These are phyloP conservation scores for Pterocarpus macrocarpus DNA, from an alignment of 306 rosid species.

Conservation along the genomic window DNA sequence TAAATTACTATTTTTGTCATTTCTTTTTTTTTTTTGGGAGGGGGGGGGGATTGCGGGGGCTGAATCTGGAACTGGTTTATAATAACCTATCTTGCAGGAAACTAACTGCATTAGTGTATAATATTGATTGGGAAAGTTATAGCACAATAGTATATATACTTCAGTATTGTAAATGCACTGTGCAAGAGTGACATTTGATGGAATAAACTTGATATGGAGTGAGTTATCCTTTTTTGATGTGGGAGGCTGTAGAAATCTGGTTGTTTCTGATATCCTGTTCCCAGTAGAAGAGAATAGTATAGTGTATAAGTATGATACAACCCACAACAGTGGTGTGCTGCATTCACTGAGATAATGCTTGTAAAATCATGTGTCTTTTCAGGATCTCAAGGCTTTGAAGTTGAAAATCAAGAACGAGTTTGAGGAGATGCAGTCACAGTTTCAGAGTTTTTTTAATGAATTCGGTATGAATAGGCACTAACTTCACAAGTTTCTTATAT, in stretches of 20 bases:
- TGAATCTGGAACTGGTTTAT: background rate
- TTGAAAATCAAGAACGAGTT: slow-evolving; percentile 70
- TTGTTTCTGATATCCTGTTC: slow-evolving; percentile 16
- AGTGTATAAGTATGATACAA: background rate
- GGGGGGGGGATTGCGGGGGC: background rate
- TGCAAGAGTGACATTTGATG: no score
- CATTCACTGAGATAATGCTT: background rate
- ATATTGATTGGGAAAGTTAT: background rate
- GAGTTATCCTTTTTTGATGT: background rate
- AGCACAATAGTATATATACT: background rate
- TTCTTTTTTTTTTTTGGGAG: background rate
- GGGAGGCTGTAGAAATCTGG: background rate
- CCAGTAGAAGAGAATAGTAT: background rate
- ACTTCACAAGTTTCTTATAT: slow-evolving; percentile 30
- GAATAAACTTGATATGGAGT: background rate
- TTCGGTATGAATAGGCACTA: slow-evolving; percentile 65
- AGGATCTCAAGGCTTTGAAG: slow-evolving; percentile 82
- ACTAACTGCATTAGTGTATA: background rate
- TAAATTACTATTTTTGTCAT: background rate
- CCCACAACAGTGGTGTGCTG: background rate
- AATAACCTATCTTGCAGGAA: background rate
- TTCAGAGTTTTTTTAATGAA: slow-evolving; percentile 65
- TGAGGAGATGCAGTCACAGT: slow-evolving; percentile 68
- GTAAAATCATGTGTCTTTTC: slow-evolving; percentile 44
- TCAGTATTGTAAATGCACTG: background rate